phyloP scores from a whole-genome alignment of 1,139 yeast genomes.

The Saccharomycopsis phalli region DNA sequence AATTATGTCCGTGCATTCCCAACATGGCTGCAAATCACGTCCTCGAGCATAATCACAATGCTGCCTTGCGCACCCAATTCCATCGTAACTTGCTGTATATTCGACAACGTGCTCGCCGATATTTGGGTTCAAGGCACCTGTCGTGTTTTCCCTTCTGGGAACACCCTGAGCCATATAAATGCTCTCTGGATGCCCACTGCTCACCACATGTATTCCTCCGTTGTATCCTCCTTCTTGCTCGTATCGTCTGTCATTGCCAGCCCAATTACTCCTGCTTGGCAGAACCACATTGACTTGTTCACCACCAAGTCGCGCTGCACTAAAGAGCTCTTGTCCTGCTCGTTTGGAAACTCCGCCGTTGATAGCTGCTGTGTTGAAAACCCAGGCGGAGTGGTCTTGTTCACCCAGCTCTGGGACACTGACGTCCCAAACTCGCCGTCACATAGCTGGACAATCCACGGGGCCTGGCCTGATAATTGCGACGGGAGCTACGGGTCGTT shows the following conservation, averaged over 20 bases:
- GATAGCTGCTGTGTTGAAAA: constrained; percentile 75
- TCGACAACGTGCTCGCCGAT: too few relatives aligned
- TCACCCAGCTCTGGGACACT: constrained; percentile 94
- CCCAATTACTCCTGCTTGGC: constrained; percentile 16
- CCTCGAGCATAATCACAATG: too few relatives aligned
- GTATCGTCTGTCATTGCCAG: constrained; percentile 3
- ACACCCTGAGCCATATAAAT: too few relatives aligned
- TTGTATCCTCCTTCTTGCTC: too few relatives aligned
- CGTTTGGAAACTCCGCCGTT: constrained; percentile 29
- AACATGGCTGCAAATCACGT: constrained; percentile 1
- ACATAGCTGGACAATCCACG: constrained; percentile 75
- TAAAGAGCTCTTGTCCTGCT: constrained; percentile 14
- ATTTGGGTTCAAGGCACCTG: too few relatives aligned
- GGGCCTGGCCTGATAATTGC: constrained; percentile 80
- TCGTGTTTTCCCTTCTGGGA: too few relatives aligned
- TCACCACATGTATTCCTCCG: too few relatives aligned
- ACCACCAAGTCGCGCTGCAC: constrained; percentile 17
- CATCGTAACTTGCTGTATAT: too few relatives aligned
- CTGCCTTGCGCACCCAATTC: too few relatives aligned
- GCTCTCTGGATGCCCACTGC: too few relatives aligned
- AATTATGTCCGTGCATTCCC: neutral
- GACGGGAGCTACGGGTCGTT: constrained; percentile 66
- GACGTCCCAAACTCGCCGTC: constrained; percentile 71
- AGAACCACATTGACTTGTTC: constrained; percentile 16
- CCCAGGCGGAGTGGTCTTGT: constrained; percentile 66